A percentile compares a stretch with the other conserved stretches of the same genome.
Evolutionary conservation across 2,329 filamentous ascomycete genomes (phyloP).

Genomic region (Cytospora mali): DNA sequence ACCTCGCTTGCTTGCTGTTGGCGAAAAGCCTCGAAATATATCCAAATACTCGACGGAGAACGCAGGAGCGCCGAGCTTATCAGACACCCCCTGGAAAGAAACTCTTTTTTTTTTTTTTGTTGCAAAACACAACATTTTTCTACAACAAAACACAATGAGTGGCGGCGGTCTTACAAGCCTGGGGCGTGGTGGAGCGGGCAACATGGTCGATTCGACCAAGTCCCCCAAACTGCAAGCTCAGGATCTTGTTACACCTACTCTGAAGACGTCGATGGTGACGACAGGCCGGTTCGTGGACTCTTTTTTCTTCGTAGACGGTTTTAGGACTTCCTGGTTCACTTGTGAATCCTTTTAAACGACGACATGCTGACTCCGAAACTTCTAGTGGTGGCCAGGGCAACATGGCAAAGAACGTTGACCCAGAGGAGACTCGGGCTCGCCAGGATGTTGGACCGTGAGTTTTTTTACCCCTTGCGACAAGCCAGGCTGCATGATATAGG

Average conservation of each 20-base stretch:
- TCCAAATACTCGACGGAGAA: neutral
- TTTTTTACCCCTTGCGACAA: neutral
- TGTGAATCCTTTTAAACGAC: neutral
- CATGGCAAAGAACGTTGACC: conserved; percentile 76
- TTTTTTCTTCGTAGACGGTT: neutral
- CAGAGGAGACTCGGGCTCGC: conserved; percentile 71
- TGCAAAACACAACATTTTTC: no score
- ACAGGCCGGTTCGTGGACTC: conserved; percentile 56
- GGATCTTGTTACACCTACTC: conserved; percentile 78
- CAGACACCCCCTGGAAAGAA: neutral
- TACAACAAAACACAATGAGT: conserved; percentile 2
- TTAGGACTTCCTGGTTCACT: neutral
- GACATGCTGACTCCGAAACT: neutral
- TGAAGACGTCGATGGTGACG: conserved; percentile 83
- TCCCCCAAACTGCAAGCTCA: conserved; percentile 53
- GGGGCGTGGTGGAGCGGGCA: conserved; percentile 59
- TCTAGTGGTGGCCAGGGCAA: conserved; percentile 76
- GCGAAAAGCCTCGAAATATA: neutral
- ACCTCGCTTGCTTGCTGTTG: neutral
- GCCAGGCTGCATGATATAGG: neutral
- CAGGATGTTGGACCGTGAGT: conserved; percentile 80
- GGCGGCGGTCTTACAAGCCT: neutral
- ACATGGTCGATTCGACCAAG: conserved; percentile 62
- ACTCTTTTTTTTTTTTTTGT: no score
- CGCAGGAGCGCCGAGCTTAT: neutral